phyloP scores from a whole-genome alignment of 305 asterid species.

The Fraxinus angustifolia region DNA sequence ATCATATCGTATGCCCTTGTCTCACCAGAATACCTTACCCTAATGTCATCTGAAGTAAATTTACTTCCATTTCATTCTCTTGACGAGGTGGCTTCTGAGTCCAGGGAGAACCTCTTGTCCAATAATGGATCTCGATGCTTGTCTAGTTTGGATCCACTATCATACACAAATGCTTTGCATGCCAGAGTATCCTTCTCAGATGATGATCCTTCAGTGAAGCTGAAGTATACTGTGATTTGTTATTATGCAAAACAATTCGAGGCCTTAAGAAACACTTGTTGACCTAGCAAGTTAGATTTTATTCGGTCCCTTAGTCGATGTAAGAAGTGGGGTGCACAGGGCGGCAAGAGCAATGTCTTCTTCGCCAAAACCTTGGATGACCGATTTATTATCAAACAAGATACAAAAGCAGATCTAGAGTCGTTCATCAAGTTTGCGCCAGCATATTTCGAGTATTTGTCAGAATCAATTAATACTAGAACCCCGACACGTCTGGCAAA shows the following conservation, averaged over 20 bases:
- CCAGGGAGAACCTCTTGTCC: conserved; percentile 45
- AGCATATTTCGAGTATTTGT: conserved; percentile 64
- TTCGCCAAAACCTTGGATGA: conserved; percentile 37
- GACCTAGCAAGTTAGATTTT: conserved; percentile 62
- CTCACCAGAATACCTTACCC: conserved; percentile 53
- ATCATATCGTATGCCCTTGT: conserved; percentile 61
- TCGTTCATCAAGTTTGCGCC: conserved; percentile 72
- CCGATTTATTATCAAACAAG: conserved; percentile 79
- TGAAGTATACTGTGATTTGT: conserved; percentile 67
- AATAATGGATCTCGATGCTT: conserved; percentile 40
- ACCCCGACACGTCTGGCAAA: conserved; percentile 81
- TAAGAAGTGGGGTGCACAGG: conserved; percentile 90
- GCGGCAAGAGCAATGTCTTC: conserved; percentile 64
- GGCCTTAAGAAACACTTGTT: conserved; percentile 55
- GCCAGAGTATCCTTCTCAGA: conserved; percentile 53
- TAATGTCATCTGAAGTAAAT: conserved; percentile 34
- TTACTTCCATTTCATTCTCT: conserved; percentile 47
- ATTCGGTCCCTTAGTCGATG: conserved; percentile 80
- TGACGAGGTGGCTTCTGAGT: conserved; percentile 43
- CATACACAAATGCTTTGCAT: neutral
- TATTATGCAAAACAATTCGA: conserved; percentile 70
- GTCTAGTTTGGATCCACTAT: conserved; percentile 47
- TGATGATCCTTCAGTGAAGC: conserved; percentile 66
- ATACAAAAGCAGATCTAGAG: conserved; percentile 74
- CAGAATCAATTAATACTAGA: conserved; percentile 58